Percentiles rank a stretch among this genome's conserved stretches.
Conservation (phyloP, 2,329 filamentous ascomycete species). For the Verticillium albo-atrum region DNA sequence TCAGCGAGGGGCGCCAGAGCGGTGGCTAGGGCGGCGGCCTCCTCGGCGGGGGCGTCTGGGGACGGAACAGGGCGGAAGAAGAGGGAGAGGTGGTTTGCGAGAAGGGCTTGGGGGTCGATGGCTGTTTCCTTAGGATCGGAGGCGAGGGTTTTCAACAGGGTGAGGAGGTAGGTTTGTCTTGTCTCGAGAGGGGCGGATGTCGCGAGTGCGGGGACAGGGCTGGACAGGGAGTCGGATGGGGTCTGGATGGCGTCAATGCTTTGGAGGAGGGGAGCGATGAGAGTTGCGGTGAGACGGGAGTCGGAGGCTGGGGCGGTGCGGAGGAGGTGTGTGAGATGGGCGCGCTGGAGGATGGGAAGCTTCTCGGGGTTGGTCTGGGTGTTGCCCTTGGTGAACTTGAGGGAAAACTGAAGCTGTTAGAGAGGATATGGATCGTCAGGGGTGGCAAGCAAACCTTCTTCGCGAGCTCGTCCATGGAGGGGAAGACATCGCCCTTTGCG, state of each 20-base stretch:
- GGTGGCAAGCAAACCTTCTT: slow-evolving; percentile 47
- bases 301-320: slow-evolving; percentile 10
- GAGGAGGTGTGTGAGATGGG: slow-evolving; percentile 44
- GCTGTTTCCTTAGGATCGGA: slow-evolving; percentile 7
- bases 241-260: slow-evolving; percentile 2
- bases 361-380: slow-evolving; percentile 79
- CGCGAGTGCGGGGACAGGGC: slow-evolving; percentile 1
- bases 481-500: slow-evolving; percentile 57
- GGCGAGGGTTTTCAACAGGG: slow-evolving; percentile 7
- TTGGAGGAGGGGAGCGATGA: slow-evolving; percentile 11
- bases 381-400: slow-evolving; percentile 89
- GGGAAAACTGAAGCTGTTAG: slow-evolving; percentile 55
- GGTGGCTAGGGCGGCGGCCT: background rate
- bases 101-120: slow-evolving; percentile 7
- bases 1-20: background rate
- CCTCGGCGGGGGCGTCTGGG: slow-evolving; percentile 1
- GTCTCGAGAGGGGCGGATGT: background rate
- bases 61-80: slow-evolving; percentile 9
- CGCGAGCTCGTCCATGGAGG: slow-evolving; percentile 67
- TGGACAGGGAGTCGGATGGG: background rate
- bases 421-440: no score
- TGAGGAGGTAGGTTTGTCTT: slow-evolving; percentile 5
- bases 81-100: slow-evolving; percentile 11
- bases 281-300: slow-evolving; percentile 3
- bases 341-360: slow-evolving; percentile 71